Percentiles rank a stretch among this genome's conserved stretches.
These are phyloP conservation scores for Thielaviopsis musarum DNA, from an alignment of 2,329 filamentous ascomycete genomes.

Conservation along the genomic window DNA sequence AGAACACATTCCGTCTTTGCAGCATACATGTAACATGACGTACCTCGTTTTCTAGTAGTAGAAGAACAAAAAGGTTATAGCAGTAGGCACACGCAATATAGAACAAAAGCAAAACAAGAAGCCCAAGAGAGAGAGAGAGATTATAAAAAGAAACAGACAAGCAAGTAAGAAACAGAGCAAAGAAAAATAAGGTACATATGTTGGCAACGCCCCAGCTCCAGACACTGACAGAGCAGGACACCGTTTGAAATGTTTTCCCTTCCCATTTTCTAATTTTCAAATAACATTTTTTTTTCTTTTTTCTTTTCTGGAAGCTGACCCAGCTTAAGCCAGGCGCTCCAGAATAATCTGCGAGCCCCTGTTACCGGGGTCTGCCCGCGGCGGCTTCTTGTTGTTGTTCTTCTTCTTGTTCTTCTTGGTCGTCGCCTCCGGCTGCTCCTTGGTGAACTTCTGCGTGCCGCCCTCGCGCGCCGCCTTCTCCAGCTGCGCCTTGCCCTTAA, in stretches of 20 bases:
- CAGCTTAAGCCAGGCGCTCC: constrained; percentile 30
- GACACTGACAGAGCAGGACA: background rate
- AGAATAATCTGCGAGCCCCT: constrained; percentile 44
- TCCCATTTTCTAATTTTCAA: constrained; percentile 2
- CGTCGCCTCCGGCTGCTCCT: constrained; percentile 29
- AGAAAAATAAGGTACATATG: background rate
- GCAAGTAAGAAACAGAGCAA: background rate
- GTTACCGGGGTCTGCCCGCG: constrained; percentile 30
- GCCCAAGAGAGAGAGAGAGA: constrained; percentile 3
- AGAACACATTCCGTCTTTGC: background rate
- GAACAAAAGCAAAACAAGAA: background rate
- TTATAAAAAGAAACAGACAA: constrained; percentile 3
- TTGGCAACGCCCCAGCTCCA: background rate
- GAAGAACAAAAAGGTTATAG: background rate
- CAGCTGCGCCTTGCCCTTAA: constrained; percentile 55
- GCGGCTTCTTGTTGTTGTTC: constrained; percentile 23
- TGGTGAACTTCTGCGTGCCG: constrained; percentile 35
- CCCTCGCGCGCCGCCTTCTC: constrained; percentile 48
- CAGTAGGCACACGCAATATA: background rate
- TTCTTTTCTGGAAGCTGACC: constrained; percentile 8
- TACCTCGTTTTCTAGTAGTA: background rate
- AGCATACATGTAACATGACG: constrained; percentile 2
- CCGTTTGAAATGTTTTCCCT: background rate
- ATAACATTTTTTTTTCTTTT: background rate
- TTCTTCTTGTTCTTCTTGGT: constrained; percentile 29